Base-by-base conservation (phyloP, 2,329 filamentous ascomycete genomes). In the Metarhizium humberi region DNA sequence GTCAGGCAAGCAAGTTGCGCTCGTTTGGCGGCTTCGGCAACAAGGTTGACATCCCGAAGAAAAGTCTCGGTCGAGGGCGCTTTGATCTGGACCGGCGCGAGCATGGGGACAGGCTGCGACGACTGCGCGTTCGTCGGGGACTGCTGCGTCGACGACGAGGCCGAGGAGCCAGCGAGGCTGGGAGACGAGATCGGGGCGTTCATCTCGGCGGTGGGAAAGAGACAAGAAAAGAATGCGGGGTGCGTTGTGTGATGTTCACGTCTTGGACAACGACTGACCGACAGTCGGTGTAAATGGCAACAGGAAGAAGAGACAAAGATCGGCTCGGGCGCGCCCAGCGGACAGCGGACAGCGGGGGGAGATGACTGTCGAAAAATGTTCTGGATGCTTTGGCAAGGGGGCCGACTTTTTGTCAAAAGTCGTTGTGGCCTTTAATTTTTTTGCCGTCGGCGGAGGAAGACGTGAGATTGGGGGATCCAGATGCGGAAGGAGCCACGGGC, bases 21-120 rank as follows among this genome's bases (percentile, higher is more conserved):
- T 46, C 92, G 80, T 73, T 95, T 96, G 47, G 91, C 92, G 2
- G 92, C 92, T 75, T 97, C 92, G 40, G 92, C 92, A 46, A 96
- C 81, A 34, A 96, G 81, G 56, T 82, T 92, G 66, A 92, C 89
- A 70, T 95, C 87, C 64, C 86, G 84, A 57, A 95, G 78, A 67
- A 91, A 91, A 32, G 72, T 61, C 54, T 82, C 79, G 52, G 78
- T 77, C 14, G 76, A 77, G 1, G 74, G 65, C 1, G 66, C 54
- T 61, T 71, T 69, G 57, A 56, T 51, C 58, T 66, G 66, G 47
- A 63, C 58, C 58, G 66, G 65, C 45, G 64, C 64, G 48, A 63
- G 64, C 47, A 57, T 60, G 36, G 69, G 64, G 10, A 62, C 52
- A 40, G 51, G 18, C 55, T 53, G 53, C 25, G 59, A 53, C 53